Evolutionary conservation across 495 filamentous ascomycete species (phyloP), one percentile per base, ranked within the genome.

Genomic region (Filosporella fistucella): DNA sequence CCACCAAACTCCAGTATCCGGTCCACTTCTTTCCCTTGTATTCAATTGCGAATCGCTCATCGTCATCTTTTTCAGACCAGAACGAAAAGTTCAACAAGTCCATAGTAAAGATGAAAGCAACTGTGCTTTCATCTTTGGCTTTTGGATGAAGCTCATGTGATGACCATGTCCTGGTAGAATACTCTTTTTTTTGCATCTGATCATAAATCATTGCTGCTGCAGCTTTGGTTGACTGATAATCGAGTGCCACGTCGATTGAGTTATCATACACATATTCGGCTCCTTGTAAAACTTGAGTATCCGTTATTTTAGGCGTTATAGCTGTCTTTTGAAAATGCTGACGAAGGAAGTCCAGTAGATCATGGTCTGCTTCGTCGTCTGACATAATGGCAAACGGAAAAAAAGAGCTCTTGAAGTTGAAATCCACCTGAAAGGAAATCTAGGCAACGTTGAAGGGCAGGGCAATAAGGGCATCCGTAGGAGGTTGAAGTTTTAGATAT

Each of bases 41-140:
- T 33, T 84, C 81, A 6, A 97, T 72, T 8, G 83, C 72, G 65
- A 94, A 97, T 24, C 86, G 70, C 10, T 77, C 70, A 25, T 79
- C 74, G 17, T 75, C 68, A 4, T 64, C 51, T 21, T 44, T 47
- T 25, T 84, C 82, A 20, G 87, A 91, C 91, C 91, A 98, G 65
- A 98, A 98, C 23, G 81, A 90, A 58, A 97, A 98, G 62, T 98
- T 98, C 45, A 98, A 70, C 12, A 98, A 63, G 60, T 98, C 93
- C 89, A 97, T 94, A 12, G 86, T 86, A 63, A 98, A 96, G 39
- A 98, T 89, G 59, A 97, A 96, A 51, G 88, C 80, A 10, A 95
- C 79, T 0, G 87, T 87, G 29, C 66, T 77, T 56, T 86, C 82
- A 57, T 93, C 78, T 48, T 86, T 86, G 10, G 76, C 51, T 54